A percentile compares a stretch with the other conserved stretches of the same genome.
Conservation (phyloP, 2,329 filamentous ascomycete genomes). For the Trichoderma hamatum region DNA sequence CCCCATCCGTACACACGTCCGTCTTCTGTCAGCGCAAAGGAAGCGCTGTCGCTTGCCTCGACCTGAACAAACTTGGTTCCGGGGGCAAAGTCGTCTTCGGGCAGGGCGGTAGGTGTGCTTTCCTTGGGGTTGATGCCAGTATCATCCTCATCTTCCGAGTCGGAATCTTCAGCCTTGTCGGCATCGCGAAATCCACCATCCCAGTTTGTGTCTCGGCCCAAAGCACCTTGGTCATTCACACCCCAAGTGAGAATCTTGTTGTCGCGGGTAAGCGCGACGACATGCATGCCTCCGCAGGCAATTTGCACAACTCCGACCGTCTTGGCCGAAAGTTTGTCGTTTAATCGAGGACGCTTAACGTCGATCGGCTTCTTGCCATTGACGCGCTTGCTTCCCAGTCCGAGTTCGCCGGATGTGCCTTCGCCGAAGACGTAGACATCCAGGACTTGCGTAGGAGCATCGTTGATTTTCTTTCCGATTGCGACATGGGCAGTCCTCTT, state of each 20-base stretch:
- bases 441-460: slow-evolving; percentile 36
- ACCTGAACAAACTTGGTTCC: slow-evolving; percentile 66
- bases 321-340: slow-evolving; percentile 63
- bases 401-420: slow-evolving; percentile 27
- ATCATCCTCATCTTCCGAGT: slow-evolving; percentile 63
- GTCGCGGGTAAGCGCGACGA: slow-evolving; percentile 73
- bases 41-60: slow-evolving; percentile 72
- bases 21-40: slow-evolving; percentile 74
- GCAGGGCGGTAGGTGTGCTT: slow-evolving; percentile 65
- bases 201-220: slow-evolving; percentile 74
- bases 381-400: slow-evolving; percentile 50
- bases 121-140: slow-evolving; percentile 72
- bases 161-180: slow-evolving; percentile 56
- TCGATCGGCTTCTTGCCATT: slow-evolving; percentile 65
- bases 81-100: slow-evolving; percentile 60
- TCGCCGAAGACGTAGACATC: slow-evolving; percentile 29
- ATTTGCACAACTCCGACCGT: slow-evolving; percentile 76
- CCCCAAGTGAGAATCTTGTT: slow-evolving; percentile 86
- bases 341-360: slow-evolving; percentile 80
- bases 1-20: slow-evolving; percentile 83
- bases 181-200: slow-evolving; percentile 64
- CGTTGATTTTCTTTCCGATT: slow-evolving; percentile 71
- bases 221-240: slow-evolving; percentile 81
- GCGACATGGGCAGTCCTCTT: slow-evolving; percentile 51
- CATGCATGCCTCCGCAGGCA: slow-evolving; percentile 82